Evolutionary conservation across 345 rosid species (phyloP).

Genomic region (Microcos paniculata): DNA sequence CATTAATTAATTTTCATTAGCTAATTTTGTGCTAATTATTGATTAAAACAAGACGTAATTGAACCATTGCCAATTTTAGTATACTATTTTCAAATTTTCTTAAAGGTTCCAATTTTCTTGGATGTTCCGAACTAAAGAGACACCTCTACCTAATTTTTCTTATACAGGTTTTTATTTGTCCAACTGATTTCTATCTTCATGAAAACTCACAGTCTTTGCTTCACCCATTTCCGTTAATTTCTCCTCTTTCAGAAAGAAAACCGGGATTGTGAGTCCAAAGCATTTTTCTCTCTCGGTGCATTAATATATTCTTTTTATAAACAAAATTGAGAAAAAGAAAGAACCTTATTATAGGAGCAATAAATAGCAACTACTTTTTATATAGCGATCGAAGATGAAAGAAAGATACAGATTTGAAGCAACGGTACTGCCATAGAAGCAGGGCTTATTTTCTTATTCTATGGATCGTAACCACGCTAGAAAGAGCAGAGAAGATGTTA

Average conservation of each 20-base stretch:
- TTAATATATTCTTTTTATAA: no score
- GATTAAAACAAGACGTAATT: no score
- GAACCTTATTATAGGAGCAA: no score
- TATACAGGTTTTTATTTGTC: background rate
- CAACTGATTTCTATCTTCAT: conserved; percentile 1
- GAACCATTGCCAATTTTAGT: background rate
- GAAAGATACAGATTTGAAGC: background rate
- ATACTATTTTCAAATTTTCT: background rate
- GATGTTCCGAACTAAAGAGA: background rate
- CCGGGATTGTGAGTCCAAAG: background rate
- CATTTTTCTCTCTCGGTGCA: background rate
- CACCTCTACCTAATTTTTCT: background rate
- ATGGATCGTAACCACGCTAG: background rate
- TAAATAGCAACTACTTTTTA: no score
- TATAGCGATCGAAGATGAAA: background rate
- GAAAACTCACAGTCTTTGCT: background rate
- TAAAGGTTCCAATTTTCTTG: background rate
- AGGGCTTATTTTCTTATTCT: background rate
- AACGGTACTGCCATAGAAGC: background rate
- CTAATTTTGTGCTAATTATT: no score
- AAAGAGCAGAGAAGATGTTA: background rate
- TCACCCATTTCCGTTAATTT: background rate
- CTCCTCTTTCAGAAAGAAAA: background rate
- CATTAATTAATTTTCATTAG: no score
- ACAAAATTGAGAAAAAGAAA: background rate